Conservation (phyloP, 257 asterid species). For the Przewalskia tangutica region DNA sequence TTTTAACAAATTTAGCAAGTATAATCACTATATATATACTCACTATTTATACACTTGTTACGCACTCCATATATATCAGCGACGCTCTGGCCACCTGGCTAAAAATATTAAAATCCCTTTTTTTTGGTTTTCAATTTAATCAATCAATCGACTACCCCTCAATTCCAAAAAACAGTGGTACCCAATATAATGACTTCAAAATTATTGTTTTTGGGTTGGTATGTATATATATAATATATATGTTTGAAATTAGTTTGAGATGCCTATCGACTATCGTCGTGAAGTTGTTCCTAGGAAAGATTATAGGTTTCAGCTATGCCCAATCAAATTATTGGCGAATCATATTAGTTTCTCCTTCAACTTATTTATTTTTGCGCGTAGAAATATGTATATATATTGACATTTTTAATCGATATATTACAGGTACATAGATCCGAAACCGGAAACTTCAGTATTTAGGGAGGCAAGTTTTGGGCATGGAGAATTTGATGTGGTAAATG, state of each 20-base stretch:
- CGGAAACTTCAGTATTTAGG: constrained; percentile 50
- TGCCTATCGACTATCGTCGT: background rate
- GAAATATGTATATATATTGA: background rate
- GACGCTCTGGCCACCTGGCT: too few relatives aligned
- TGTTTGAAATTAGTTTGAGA: background rate
- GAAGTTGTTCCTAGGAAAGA: background rate
- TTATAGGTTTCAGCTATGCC: background rate
- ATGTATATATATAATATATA: background rate
- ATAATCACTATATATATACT: too few relatives aligned
- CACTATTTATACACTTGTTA: too few relatives aligned
- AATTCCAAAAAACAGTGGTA: background rate
- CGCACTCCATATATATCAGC: too few relatives aligned
- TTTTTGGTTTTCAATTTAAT: background rate
- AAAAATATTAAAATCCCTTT: background rate
- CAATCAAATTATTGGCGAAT: background rate
- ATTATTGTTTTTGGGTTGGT: too few relatives aligned
- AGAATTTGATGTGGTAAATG: constrained; percentile 37
- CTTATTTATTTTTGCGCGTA: background rate
- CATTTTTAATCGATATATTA: background rate
- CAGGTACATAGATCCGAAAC: constrained; percentile 49
- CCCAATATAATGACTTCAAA: background rate
- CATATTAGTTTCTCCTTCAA: background rate
- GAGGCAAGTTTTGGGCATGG: constrained; percentile 96
- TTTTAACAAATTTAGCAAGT: too few relatives aligned
- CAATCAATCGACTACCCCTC: background rate